Evolutionary conservation across 2,329 filamentous ascomycete genomes (phyloP).

Genomic region (Fusarium sterilihyphosum): DNA sequence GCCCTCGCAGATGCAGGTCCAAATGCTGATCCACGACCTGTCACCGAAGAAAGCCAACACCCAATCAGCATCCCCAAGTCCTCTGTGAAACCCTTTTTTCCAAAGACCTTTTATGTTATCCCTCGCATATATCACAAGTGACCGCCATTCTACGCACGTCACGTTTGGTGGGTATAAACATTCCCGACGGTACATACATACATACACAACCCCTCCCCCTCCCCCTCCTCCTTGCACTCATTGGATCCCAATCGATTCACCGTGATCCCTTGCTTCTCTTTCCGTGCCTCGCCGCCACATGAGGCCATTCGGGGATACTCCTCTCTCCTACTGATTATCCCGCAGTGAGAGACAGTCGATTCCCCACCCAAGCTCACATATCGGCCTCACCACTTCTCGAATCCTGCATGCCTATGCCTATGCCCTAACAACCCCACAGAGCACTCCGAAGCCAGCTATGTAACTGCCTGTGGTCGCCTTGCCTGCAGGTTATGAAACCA

Average conservation of each 20-base stretch:
- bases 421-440: constrained; percentile 13
- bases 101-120: constrained; percentile 4
- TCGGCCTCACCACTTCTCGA: constrained; percentile 21
- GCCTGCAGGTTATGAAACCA: background rate
- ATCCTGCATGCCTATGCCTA: background rate
- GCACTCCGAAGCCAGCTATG: background rate
- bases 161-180: background rate
- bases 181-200: background rate
- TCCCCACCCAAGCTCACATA: constrained; percentile 20
- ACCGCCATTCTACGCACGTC: background rate
- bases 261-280: constrained; percentile 28
- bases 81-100: background rate
- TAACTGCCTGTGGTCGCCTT: background rate
- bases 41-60: constrained; percentile 11
- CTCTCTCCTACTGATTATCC: background rate
- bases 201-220: background rate
- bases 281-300: constrained; percentile 25
- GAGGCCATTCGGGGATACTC: constrained; percentile 25
- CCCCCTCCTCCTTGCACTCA: constrained; percentile 2
- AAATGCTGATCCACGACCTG: constrained; percentile 21
- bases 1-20: constrained; percentile 9
- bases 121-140: constrained; percentile 21
- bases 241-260: constrained; percentile 10
- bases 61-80: constrained; percentile 14
- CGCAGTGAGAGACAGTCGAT: constrained; percentile 30